phyloP scores from a whole-genome alignment of 2,329 filamentous ascomycete species.

The Exophiala sp. region DNA sequence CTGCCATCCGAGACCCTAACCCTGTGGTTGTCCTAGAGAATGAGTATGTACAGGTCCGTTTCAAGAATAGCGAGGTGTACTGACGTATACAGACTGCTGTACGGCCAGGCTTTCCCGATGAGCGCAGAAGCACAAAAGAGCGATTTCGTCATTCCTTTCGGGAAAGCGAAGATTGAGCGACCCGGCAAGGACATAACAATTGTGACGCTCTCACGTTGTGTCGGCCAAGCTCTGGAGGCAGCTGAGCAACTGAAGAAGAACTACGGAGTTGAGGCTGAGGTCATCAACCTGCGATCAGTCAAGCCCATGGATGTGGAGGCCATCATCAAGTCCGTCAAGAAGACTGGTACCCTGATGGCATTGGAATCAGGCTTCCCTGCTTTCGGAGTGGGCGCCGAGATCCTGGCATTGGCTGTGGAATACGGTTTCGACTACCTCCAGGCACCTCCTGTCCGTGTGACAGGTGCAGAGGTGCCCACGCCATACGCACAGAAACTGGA shows the following conservation, averaged over 20 bases:
- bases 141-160: conserved; percentile 95
- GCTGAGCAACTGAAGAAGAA: conserved; percentile 92
- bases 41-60: conserved; percentile 51
- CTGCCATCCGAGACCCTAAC: conserved; percentile 96
- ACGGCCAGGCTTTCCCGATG: conserved; percentile 95
- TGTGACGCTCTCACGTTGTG: conserved; percentile 89
- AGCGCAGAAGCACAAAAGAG: conserved; percentile 92
- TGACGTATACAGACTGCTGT: conserved; percentile 62
- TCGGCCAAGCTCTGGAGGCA: conserved; percentile 83
- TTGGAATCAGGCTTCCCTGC: conserved; percentile 96
- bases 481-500: conserved; percentile 92
- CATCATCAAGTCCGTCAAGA: conserved; percentile 97
- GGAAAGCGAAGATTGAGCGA: conserved; percentile 99
- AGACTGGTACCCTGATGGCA: conserved; percentile 85
- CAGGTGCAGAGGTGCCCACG: conserved; percentile 94
- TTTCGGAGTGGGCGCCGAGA: conserved; percentile 88
- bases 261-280: conserved; percentile 92
- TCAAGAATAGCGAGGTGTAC: conserved; percentile 9
- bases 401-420: conserved; percentile 92
- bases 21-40: conserved; percentile 89
- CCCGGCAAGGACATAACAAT: conserved; percentile 94
- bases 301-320: conserved; percentile 95
- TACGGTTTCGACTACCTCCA: conserved; percentile 98
- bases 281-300: conserved; percentile 95
- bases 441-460: conserved; percentile 87